Base-by-base conservation (phyloP, 2,329 filamentous ascomycete species). In the Ophiosphaerella herpotricha region DNA sequence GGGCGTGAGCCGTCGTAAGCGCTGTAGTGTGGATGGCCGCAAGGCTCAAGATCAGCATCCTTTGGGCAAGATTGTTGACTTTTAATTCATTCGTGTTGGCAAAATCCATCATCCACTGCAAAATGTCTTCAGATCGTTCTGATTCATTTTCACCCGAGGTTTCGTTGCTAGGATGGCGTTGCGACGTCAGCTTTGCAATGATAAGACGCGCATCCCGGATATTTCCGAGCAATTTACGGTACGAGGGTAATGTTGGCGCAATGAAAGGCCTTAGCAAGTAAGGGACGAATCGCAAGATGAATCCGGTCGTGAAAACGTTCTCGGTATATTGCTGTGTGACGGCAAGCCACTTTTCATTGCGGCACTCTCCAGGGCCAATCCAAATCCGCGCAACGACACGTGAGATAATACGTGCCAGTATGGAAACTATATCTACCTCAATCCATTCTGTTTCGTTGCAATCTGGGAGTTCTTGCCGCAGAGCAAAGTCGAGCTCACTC, bases 51-150 rank as follows among this genome's bases (percentile, higher is more conserved):
- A 36, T 36, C 34, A 36, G 16, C 8, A n/a, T 36, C 7, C 34
- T 12, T 13, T 36, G 8, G n/a, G 57, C 60, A 37, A 65, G 58
- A 14, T 44, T 58, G 3, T 62, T 5, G 42, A 43, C 32, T 45
- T 50, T 7, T 54, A 39, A 4, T 7, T 26, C 35, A 16, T 42
- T 36, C n/a, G 18, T n/a, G 16, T 29, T 16, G n/a, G 16, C 18
- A 14, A 34, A 33, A 39, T 64, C 57, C 49, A 67, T 54, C 42
- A 63, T 47, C 63, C 64, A 66, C 50, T 67, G 60, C 11, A 71
- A 35, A 37, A 67, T 32, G 40, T 68, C 64, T 23, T 62, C 48
- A 3, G 18, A 50, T 54, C 40, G 55, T 58, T 24, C 23, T 24
- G 5, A 34, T 21, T 21, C 18, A 21, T 21, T 21, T 21, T 21